Percentiles rank a stretch among this genome's conserved stretches.
Conservation (phyloP, 2,329 filamentous ascomycete genomes). For the Fusarium subtropicale region DNA sequence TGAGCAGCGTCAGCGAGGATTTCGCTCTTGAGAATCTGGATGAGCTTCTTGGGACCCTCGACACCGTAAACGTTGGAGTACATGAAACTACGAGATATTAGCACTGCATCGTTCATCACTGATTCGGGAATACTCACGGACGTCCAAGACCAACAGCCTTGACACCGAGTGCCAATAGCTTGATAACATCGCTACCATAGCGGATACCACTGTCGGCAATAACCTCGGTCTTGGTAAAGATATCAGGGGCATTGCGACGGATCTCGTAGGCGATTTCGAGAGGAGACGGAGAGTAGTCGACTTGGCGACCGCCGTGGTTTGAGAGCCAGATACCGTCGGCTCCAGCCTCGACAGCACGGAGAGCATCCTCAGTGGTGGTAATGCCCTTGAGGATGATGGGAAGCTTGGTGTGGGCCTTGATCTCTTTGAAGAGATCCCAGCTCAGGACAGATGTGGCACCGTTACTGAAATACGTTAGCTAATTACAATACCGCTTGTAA, state of each 20-base stretch:
- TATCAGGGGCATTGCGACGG: conserved; percentile 53
- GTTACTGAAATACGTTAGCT: conserved; percentile 11
- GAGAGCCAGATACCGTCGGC: conserved; percentile 55
- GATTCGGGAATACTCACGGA: conserved; percentile 24
- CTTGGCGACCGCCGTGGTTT: conserved; percentile 58
- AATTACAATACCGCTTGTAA: rapidly evolving
- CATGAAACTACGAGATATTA: conserved; percentile 53
- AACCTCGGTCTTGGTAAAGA: conserved; percentile 53
- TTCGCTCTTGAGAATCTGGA: conserved; percentile 62
- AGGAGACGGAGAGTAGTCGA: conserved; percentile 50
- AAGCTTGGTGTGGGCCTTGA: conserved; percentile 50
- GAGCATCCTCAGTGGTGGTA: conserved; percentile 54
- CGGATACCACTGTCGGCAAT: conserved; percentile 55
- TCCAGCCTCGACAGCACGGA: conserved; percentile 49
- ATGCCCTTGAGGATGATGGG: conserved; percentile 56
- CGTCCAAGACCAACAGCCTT: conserved; percentile 58
- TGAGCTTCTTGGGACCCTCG: conserved; percentile 59
- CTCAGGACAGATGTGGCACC: conserved; percentile 40
- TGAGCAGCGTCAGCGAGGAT: conserved; percentile 53
- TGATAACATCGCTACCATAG: conserved; percentile 55
- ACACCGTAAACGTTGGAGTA: conserved; percentile 63
- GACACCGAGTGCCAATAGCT: conserved; percentile 55
- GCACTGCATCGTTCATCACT: neutral
- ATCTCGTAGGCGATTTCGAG: conserved; percentile 48
- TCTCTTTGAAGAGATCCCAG: conserved; percentile 47